Base-by-base conservation (phyloP, 495 filamentous ascomycete genomes). In the Astrothelium subdiscretum region DNA sequence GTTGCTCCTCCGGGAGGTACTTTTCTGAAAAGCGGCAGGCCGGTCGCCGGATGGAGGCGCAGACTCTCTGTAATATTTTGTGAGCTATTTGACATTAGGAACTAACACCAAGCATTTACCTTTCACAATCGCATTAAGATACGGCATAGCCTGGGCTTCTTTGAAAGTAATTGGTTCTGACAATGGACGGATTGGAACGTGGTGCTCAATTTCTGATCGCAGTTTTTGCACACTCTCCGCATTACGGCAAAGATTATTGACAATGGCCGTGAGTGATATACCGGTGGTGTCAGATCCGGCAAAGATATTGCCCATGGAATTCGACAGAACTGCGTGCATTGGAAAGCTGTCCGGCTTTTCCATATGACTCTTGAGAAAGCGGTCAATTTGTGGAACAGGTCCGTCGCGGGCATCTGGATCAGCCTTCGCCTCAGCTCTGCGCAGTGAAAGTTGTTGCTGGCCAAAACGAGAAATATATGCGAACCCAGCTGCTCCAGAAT, bases 131-230 rank as follows among this genome's bases (percentile, higher is more conserved):
- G 79, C 78, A 59, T 79, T 73, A 15, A 80, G 71, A 61, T 79
- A 80, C 1, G 75, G 74, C 70, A 81, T 74, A 1, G 77, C 73
- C 38, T 82, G 78, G 22, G 74, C 76, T 43, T 81, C 77, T 59
- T 79, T 78, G 65, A 81, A 83, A 1, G 73, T 75, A 0, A 75
- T 10, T 20, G 27, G 12, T 6, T 35, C 32, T 8, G 3, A 0
- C 20, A 24, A 13, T 24, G 2, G 12, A 24, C 31, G 26, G 8
- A 59, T 32, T 26, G 32, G 10, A 2, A 44, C 32, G 12, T 24
- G n/a, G 24, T 40, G 2, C 10, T 59, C 62, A 26, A 59, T 42
- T 26, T 63, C 62, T 10, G 38, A 26, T n/a, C 62, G 27, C 5
- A 63, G 22, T 32, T 59, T 58, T 22, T 29, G 11, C 31, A 48